Evolutionary conservation across 106 monocot genomes (phyloP), one percentile per base, ranked within the genome.

Genomic region (Xerophyta viscosa): DNA sequence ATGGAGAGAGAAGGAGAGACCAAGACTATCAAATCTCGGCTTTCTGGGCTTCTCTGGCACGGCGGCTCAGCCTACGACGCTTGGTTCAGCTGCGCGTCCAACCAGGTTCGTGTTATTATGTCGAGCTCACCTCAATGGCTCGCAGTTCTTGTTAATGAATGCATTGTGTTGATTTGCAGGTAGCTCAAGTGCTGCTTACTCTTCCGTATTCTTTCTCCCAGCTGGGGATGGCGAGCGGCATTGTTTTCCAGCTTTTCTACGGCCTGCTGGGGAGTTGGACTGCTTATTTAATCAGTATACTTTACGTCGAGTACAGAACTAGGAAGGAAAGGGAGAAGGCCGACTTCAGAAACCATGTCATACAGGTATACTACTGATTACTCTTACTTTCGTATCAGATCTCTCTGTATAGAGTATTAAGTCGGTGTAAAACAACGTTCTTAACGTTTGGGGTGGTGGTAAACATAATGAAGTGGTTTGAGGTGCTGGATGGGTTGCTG

Each of bases 11-110:
- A 86, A 3, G 73, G 65, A 0, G 69, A 72, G 26, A 19, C 19
- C 6, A 65, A 62, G 50, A 59, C 76, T 41, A 54, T 65, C 50
- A 86, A 86, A 48, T 69, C 80, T 0, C 63, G 67, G n/a, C 69
- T 86, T 54, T 86, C 85, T 4, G 51, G 66, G 53, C 26, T 86
- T 37, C 62, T 86, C 54, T 86, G 80, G 85, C 80, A 86, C 29
- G 85, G 85, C 14, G 85, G 85, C 50, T 86, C 80, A 3, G 67
- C 76, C 33, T 86, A 86, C 29, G 85, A 86, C 30, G 85, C 85
- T 30, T 86, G 85, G 79, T 86, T 86, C 51, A 86, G 85, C 54
- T 86, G 85, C 31, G 85, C 80, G 2, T 86, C 85, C 20, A 86
- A 86, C 69, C 85, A 86, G 66, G 85, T 80, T n/a, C 1, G 27